A percentile compares a stretch with the other conserved stretches of the same genome.
Evolutionary conservation across 2,329 filamentous ascomycete species (phyloP).

Genomic region (Leptographium procerum): DNA sequence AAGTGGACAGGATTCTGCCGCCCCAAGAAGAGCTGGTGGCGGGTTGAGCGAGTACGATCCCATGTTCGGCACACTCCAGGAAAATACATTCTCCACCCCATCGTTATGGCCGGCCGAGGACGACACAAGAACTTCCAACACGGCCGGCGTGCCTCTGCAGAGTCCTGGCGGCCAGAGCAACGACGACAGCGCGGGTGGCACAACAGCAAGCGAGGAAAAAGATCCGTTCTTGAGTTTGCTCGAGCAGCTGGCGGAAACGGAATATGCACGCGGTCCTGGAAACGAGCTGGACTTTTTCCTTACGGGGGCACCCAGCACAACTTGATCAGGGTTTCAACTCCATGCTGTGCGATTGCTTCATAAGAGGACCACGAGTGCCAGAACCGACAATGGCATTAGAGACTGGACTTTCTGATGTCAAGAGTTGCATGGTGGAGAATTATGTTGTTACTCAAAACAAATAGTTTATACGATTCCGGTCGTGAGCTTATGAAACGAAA

Average conservation of each 20-base stretch:
- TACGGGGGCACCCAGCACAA: constrained; percentile 4
- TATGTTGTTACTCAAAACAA: no score
- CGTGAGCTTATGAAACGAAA: not conserved
- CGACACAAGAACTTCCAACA: constrained; percentile 4
- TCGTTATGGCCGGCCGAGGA: constrained; percentile 37
- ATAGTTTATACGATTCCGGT: not conserved
- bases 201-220: constrained; percentile 50
- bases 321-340: not conserved
- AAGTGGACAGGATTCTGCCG: not conserved
- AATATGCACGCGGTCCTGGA: constrained; percentile 55
- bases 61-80: constrained; percentile 47
- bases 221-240: constrained; percentile 71
- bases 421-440: no score
- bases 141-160: constrained; percentile 17
- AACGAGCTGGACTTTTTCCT: constrained; percentile 73
- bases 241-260: constrained; percentile 75
- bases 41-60: constrained; percentile 36
- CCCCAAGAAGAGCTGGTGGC: not conserved
- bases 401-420: no score
- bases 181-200: constrained; percentile 33
- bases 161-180: constrained; percentile 39
- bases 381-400: no score
- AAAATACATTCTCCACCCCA: constrained; percentile 41
- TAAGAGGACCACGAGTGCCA: no score
- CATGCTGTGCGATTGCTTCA: no score